Base-by-base conservation (phyloP, 2,329 filamentous ascomycete genomes). In the Sphaerulina musiva region DNA sequence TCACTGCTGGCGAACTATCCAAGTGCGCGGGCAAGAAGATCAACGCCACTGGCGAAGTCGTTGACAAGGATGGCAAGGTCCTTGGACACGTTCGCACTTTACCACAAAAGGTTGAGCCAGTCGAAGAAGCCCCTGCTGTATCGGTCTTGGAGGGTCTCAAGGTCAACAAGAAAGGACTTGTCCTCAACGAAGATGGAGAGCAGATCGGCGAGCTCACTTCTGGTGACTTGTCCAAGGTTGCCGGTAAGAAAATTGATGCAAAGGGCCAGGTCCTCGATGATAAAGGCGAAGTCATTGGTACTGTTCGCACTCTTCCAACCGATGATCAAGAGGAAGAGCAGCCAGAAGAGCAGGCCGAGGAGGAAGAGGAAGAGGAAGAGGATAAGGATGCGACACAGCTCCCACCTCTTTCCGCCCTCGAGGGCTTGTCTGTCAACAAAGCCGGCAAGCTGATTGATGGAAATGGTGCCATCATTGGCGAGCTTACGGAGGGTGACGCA, bases 11-110 rank as follows among this genome's bases (percentile, higher is more conserved):
- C 41, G 78, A 85, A 49, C 68, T 84, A 10, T 69, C 77, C 11
- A 80, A 84, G 58, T 84, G 82, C 58, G 80, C 83, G 14, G 77
- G 83, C 55, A 84, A 83, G 72, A 85, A 84, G 69, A 73, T 83
- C 61, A 83, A 85, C 59, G 78, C 77, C 55, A 75, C 83, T 68
- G 82, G 82, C 17, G 82, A 85, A 63, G 80, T 85, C 53, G 75
- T 84, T 64, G 82, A 84, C 66, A 81, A 77, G 66, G 78, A 81
- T 44, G 82, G 82, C 43, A 82, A 83, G 42, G 75, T 85, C 58
- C 76, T 85, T 57, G 83, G 82, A 40, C 79, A 78, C 59, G 80
- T 83, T 58, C 74, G 80, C 61, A 73, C 76, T n/a, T 70, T 78
- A 4, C 74, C 76, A 9, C 68, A 70, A 26, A 68, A 73, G 32